Evolutionary conservation across 768 basidiomycete genomes (phyloP), one percentile per base, ranked within the genome.

Genomic region (Gautieria morchelliformis): DNA sequence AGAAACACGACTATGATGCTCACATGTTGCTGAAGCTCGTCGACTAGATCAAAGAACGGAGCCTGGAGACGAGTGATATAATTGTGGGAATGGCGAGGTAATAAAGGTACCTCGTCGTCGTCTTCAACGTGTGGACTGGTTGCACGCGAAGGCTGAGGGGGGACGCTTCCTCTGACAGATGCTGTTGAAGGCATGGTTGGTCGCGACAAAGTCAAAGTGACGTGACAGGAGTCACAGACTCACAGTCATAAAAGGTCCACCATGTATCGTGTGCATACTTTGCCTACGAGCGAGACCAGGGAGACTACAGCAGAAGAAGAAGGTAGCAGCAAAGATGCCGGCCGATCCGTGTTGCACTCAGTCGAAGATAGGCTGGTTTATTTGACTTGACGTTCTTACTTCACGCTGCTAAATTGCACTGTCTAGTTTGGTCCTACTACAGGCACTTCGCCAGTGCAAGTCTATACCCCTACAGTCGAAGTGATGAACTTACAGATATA

Each of bases 11-110:
- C 35, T 27, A 5, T 5, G 14, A 9, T 22, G 53, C 78, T 32
- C 63, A 85, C 89, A 66, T 91, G 85, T 62, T 87, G 84, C 65
- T 91, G 89, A 14, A 91, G 82, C 61, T 90, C 89, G 63, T 91
- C 89, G n/a, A 91, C 79, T 20, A 73, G 82, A 64, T 89, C 88
- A 62, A 90, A 91, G 68, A 77, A 87, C 7, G 79, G 74, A 1
- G 70, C 67, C 84, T 86, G 47, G 10, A 3, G 19, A 30, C 11
- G 14, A 24, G 45, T 24, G 48, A 49, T 49, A 30, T 49, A 49
- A 9, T 12, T 17, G 24, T 30, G 22, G n/a, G 27, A 11, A 5
- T 4, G 48, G 32, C 24, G 32, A 49, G 24, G 22, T 37, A 52
- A 45, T 14, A 33, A 19, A 56, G 15, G 46, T n/a, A 49, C 59